These are phyloP conservation scores for Picea sitchensis DNA, from an alignment of 75 land plant species.

Conservation along the genomic window DNA sequence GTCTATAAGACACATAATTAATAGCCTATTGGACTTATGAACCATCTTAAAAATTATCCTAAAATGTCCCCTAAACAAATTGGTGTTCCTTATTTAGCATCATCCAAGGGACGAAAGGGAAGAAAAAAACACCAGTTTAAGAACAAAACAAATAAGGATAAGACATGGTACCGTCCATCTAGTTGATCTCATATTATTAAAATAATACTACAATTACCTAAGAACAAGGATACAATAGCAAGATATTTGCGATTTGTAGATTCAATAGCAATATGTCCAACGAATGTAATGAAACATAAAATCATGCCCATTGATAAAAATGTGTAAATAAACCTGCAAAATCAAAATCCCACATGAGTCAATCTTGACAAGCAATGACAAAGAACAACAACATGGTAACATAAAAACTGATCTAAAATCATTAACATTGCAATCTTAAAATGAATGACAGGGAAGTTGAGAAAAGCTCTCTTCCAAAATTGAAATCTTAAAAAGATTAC, in stretches of 20 bases:
- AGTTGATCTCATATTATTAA: background rate
- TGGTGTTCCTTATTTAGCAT: background rate
- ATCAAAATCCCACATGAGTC: background rate
- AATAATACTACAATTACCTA: background rate
- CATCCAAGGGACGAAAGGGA: background rate
- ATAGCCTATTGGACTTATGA: background rate
- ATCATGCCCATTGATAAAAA: conserved; percentile 25
- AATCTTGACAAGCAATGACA: background rate
- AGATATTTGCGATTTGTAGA: conserved; percentile 22
- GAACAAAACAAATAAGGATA: background rate
- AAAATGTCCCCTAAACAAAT: background rate
- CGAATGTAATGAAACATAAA: conserved; percentile 17
- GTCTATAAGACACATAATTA: too few relatives aligned
- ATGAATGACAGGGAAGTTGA: background rate
- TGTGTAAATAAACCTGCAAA: conserved; percentile 42
- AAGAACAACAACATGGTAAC: background rate
- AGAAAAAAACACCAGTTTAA: background rate
- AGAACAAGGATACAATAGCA: conserved; percentile 31
- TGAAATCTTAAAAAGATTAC: background rate
- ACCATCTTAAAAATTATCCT: background rate
- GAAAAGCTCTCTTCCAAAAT: background rate
- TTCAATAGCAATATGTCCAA: conserved; percentile 44
- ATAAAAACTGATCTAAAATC: background rate
- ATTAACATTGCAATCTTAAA: background rate
- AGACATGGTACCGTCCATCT: background rate